A percentile compares a stretch with the other conserved stretches of the same genome.
phyloP scores from a whole-genome alignment of 805 yeast genomes.

The Candida palmyrensis region DNA sequence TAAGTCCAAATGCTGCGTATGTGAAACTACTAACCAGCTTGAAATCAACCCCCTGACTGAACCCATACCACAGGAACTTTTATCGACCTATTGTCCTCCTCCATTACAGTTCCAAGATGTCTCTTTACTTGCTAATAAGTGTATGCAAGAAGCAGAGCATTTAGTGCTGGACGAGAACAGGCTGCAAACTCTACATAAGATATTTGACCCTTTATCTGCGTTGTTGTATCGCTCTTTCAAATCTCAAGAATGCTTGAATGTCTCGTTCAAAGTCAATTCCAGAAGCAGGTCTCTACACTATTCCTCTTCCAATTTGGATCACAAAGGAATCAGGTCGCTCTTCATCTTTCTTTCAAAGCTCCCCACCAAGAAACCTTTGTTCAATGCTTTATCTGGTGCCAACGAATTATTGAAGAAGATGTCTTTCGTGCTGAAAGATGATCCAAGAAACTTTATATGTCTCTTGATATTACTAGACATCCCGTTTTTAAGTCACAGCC shows the following conservation, averaged over 20 bases:
- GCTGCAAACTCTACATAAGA: conserved; percentile 22
- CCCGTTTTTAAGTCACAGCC: conserved; percentile 53
- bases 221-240: conserved; percentile 45
- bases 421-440: conserved; percentile 32
- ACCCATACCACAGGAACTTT: too few species aligned
- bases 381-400: conserved; percentile 48
- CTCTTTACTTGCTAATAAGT: conserved; percentile 26
- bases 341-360: conserved; percentile 44
- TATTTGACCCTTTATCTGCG: conserved; percentile 47
- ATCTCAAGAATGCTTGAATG: conserved; percentile 42
- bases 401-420: conserved; percentile 46
- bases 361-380: conserved; percentile 60
- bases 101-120: conserved; percentile 27
- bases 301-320: conserved; percentile 46
- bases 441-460: conserved; percentile 49
- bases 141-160: conserved; percentile 16
- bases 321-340: conserved; percentile 39
- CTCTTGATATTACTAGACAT: conserved; percentile 62
- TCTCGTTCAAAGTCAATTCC: conserved; percentile 44
- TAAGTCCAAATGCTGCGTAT: conserved; percentile 58
- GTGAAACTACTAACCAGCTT: conserved; percentile 41
- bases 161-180: conserved; percentile 7
- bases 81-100: conserved; percentile 8
- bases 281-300: conserved; percentile 28
- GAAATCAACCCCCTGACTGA: not conserved